Percentiles rank a stretch among this genome's conserved stretches.
These are phyloP conservation scores for Pseudogymnoascus sp. DNA, from an alignment of 2,329 filamentous ascomycete genomes.

Conservation along the genomic window DNA sequence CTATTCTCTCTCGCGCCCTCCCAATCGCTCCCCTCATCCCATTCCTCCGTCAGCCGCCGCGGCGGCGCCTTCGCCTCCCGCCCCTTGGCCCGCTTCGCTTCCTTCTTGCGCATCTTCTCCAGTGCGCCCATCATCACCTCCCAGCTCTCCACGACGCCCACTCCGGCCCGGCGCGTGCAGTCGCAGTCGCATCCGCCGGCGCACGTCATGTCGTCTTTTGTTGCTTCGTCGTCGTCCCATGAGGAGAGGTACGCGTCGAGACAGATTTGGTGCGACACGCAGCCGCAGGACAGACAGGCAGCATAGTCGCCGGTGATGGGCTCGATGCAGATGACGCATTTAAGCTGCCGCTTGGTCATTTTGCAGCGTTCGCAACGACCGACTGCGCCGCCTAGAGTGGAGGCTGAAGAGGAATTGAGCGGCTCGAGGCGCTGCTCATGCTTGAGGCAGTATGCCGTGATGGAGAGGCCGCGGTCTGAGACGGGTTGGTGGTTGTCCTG, in stretches of 20 bases:
- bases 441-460: conserved; percentile 54
- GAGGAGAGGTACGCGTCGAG: conserved; percentile 45
- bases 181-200: conserved; percentile 59
- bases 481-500: conserved; percentile 39
- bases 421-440: conserved; percentile 58
- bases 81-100: not conserved
- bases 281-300: conserved; percentile 56
- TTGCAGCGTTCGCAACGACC: conserved; percentile 45
- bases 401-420: conserved; percentile 32
- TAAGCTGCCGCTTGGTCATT: conserved; percentile 47
- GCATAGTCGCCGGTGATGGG: conserved; percentile 53
- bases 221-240: conserved; percentile 25
- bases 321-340: conserved; percentile 56
- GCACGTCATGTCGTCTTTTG: conserved; percentile 41
- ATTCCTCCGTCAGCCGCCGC: conserved; percentile 17
- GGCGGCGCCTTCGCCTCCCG: conserved; percentile 13
- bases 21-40: conserved; percentile 19
- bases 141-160: conserved; percentile 55
- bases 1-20: conserved; percentile 21
- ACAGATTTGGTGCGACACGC: conserved; percentile 52
- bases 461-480: conserved; percentile 43
- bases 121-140: conserved; percentile 43
- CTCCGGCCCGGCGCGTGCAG: conserved; percentile 49
- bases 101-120: conserved; percentile 21
- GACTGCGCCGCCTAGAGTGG: conserved; percentile 36